A percentile compares a stretch with the other conserved stretches of the same genome.
Evolutionary conservation across 768 basidiomycete genomes (phyloP).

Genomic region (Podaxis sp.): DNA sequence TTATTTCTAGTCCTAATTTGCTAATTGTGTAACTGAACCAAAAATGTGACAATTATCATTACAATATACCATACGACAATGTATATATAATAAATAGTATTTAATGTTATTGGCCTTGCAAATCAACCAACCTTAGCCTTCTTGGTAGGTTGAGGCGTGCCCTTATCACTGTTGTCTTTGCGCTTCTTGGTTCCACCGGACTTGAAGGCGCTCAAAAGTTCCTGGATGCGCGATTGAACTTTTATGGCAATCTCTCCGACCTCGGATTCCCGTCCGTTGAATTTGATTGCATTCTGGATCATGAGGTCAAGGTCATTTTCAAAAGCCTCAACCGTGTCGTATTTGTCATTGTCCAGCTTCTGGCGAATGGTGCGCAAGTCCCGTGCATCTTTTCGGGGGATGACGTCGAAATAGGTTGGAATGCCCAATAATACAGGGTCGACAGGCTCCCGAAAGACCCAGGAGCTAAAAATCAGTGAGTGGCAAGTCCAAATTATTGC

Average conservation of each 20-base stretch:
- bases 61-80: not conserved
- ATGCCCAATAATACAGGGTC: slow-evolving; percentile 82
- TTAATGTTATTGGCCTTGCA: slow-evolving; percentile 4
- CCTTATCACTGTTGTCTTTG: slow-evolving; percentile 68
- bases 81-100: slow-evolving; percentile 2
- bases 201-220: slow-evolving; percentile 50
- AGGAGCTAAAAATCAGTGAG: slow-evolving; percentile 47
- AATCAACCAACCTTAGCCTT: slow-evolving; percentile 61
- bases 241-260: slow-evolving; percentile 64
- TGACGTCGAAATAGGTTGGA: slow-evolving; percentile 86
- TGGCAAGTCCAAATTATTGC: not conserved
- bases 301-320: slow-evolving; percentile 87
- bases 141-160: slow-evolving; percentile 64
- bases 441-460: slow-evolving; percentile 83
- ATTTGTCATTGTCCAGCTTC: slow-evolving; percentile 82
- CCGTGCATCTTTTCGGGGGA: slow-evolving; percentile 82
- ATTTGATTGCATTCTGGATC: slow-evolving; percentile 84
- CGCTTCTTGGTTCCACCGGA: slow-evolving; percentile 63
- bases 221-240: slow-evolving; percentile 52
- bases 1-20: not conserved
- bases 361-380: slow-evolving; percentile 81
- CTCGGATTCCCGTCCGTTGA: slow-evolving; percentile 82
- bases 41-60: slow-evolving; percentile 4
- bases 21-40: not conserved
- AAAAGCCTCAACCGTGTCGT: slow-evolving; percentile 74